Conservation (phyloP, 2,329 filamentous ascomycete species). For the Colletotrichum spaethianum region DNA sequence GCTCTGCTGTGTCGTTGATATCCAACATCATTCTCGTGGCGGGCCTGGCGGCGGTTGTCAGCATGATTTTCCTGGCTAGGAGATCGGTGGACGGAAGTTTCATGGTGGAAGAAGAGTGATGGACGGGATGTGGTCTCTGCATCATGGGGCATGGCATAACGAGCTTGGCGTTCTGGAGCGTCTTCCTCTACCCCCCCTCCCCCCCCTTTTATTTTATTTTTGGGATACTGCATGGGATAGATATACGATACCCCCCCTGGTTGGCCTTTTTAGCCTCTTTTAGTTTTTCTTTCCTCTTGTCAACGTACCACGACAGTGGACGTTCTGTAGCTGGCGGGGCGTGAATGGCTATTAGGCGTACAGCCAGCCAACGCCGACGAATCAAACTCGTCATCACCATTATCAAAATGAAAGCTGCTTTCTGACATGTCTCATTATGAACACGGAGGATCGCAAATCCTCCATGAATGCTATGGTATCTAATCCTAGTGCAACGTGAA, state of each 20-base stretch:
- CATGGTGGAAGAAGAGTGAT: not conserved
- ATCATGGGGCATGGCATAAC: constrained; percentile 17
- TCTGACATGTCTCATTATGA: constrained; percentile 16
- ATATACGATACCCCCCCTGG: constrained; percentile 39
- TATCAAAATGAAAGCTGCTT: not conserved
- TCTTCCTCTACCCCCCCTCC: not conserved
- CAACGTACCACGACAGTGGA: not conserved
- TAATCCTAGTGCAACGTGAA: not conserved
- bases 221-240: constrained; percentile 35
- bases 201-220: not conserved
- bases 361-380: not conserved
- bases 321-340: not conserved
- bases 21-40: constrained; percentile 32
- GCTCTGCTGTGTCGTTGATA: constrained; percentile 7
- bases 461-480: constrained; percentile 6
- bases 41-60: constrained; percentile 24
- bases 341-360: not conserved
- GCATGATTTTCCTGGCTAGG: constrained; percentile 31
- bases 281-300: not conserved
- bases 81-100: not conserved
- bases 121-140: not conserved
- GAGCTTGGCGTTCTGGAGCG: constrained; percentile 34
- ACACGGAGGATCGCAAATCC: not conserved
- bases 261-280: not conserved
- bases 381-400: not conserved